Evolutionary conservation across 768 basidiomycete genomes (phyloP).

Genomic region (Suillus subalutaceus): DNA sequence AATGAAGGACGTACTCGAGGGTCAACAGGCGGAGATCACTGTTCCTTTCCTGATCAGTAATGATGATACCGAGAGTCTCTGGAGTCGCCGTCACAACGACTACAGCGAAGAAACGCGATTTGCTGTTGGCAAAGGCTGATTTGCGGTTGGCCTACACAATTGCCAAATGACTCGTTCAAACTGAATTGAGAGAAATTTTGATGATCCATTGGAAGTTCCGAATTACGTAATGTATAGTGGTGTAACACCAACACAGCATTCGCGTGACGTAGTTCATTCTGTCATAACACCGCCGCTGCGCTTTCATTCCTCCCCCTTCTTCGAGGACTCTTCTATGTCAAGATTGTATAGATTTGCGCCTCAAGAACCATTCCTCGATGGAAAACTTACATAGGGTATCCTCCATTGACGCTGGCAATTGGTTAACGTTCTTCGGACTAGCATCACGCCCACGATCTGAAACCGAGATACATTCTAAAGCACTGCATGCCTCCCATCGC

Average conservation of each 20-base stretch:
- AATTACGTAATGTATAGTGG: constrained; percentile 11
- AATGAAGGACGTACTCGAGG: constrained; percentile 60
- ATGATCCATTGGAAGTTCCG: constrained; percentile 13
- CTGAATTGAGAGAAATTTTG: constrained; percentile 15
- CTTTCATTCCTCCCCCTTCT: background rate
- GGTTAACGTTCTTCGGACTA: background rate
- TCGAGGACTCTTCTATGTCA: background rate
- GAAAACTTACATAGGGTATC: background rate
- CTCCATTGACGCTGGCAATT: background rate
- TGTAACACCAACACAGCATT: background rate
- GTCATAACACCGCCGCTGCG: background rate
- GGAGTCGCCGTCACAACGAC: constrained; percentile 41
- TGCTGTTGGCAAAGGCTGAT: constrained; percentile 12
- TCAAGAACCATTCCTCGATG: background rate
- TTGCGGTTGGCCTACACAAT: constrained; percentile 24
- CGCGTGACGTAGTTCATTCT: constrained; percentile 7
- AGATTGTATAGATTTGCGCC: background rate
- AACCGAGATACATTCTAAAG: background rate
- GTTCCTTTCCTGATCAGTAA: constrained; percentile 79
- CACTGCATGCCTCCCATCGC: too few relatives aligned
- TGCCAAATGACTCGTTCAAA: constrained; percentile 18
- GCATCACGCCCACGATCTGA: too few relatives aligned
- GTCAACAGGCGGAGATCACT: constrained; percentile 81
- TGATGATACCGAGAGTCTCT: constrained; percentile 50
- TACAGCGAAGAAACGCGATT: constrained; percentile 20